Evolutionary conservation across 208 protist species (phyloP).

Genomic region (Leishmania lainsoni): DNA sequence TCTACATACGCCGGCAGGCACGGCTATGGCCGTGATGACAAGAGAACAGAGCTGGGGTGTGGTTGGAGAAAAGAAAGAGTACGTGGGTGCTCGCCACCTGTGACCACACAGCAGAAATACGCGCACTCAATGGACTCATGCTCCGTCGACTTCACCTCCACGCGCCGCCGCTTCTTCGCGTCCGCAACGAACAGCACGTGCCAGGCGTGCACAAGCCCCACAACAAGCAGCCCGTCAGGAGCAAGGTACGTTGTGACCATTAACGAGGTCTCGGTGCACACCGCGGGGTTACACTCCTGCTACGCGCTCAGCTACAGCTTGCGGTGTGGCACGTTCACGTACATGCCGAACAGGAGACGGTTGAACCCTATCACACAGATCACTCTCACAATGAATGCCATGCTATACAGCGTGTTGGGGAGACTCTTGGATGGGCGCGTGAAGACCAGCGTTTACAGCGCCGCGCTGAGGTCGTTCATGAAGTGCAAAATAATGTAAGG

Average conservation of each 20-base stretch:
- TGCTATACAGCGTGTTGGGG: slow-evolving; percentile 56
- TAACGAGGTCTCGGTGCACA: slow-evolving; percentile 49
- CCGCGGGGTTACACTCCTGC: slow-evolving; percentile 35
- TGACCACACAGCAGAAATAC: background rate
- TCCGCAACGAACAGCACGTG: slow-evolving; percentile 48
- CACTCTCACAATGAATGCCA: slow-evolving; percentile 43
- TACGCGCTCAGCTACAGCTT: slow-evolving; percentile 26
- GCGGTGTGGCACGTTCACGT: slow-evolving; percentile 46
- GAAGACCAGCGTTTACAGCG: slow-evolving; percentile 52
- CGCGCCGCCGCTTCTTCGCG: slow-evolving; percentile 1
- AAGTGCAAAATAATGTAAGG: slow-evolving; percentile 60
- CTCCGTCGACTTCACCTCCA: background rate
- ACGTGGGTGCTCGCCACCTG: background rate
- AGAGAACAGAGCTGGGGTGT: background rate
- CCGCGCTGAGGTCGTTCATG: slow-evolving; percentile 48
- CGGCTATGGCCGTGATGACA: background rate
- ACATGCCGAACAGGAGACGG: slow-evolving; percentile 56
- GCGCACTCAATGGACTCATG: slow-evolving; percentile 1
- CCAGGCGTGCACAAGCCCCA: slow-evolving; percentile 43
- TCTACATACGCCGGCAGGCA: background rate
- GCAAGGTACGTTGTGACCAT: slow-evolving; percentile 47
- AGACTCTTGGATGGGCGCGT: slow-evolving; percentile 48
- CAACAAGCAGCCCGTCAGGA: slow-evolving; percentile 37
- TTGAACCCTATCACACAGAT: slow-evolving; percentile 61
- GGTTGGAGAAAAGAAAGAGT: slow-evolving; percentile 10